These are phyloP conservation scores for Magnaporthiopsis incrustans DNA, from an alignment of 2,329 filamentous ascomycete species.

Conservation along the genomic window DNA sequence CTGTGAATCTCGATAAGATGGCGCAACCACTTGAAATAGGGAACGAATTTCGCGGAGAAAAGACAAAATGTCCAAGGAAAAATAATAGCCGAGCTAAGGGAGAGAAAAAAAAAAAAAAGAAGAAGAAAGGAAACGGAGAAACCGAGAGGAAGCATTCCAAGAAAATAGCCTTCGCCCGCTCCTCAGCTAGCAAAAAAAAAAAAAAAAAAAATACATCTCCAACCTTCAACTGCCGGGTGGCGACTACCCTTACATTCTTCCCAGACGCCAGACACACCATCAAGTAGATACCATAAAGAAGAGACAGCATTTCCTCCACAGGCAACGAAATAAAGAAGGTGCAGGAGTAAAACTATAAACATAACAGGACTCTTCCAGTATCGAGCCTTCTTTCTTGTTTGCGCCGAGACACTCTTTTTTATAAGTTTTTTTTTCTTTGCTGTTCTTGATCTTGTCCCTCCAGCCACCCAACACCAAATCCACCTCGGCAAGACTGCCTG, in stretches of 20 bases:
- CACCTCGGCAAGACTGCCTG: not conserved
- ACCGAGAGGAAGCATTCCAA: not conserved
- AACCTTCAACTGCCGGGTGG: not conserved
- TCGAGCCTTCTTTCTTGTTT: not conserved
- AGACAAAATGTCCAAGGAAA: not conserved
- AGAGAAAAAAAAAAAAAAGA: not conserved
- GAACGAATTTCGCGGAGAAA: not conserved
- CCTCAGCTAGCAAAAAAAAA: not conserved
- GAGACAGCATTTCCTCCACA: not conserved
- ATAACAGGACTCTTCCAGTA: not conserved
- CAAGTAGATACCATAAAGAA: not conserved
- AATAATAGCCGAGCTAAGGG: not conserved
- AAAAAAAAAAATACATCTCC: not conserved
- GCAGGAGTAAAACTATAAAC: not conserved
- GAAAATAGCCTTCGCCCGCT: not conserved
- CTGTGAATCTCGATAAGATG: not conserved
- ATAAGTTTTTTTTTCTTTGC: not conserved
- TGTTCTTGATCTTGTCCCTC: not conserved
- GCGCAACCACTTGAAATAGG: not conserved
- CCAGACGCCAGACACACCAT: not conserved
- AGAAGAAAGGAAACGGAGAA: not conserved
- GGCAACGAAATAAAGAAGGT: not conserved
- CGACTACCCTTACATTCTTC: not conserved
- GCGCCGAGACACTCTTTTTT: not conserved
- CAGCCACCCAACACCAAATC: not conserved